Conservation (phyloP, 495 filamentous ascomycete species). For the Hypoxylon crocopeplum region DNA sequence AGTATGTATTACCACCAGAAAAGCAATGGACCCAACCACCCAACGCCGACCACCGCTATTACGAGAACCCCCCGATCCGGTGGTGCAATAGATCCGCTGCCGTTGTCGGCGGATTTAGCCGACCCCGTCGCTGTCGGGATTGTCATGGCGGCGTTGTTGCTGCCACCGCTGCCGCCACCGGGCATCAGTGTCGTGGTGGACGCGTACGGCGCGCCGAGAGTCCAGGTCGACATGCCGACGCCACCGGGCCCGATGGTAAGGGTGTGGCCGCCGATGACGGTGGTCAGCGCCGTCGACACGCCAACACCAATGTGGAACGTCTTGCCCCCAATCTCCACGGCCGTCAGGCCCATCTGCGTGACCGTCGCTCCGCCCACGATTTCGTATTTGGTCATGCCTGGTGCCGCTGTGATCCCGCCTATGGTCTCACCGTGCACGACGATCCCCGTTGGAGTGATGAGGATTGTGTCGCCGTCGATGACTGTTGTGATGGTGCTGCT, state of each 20-base stretch:
- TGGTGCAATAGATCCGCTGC: neutral
- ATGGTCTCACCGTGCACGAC: constrained; percentile 48
- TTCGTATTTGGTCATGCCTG: constrained; percentile 46
- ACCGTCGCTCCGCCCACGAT: constrained; percentile 57
- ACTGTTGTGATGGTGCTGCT: constrained; percentile 45
- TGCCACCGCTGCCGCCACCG: neutral
- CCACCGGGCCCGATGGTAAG: constrained; percentile 51
- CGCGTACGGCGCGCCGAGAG: constrained; percentile 50
- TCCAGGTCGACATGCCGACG: constrained; percentile 53
- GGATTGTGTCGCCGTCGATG: constrained; percentile 52
- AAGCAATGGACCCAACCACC: constrained; percentile 31
- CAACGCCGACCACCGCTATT: constrained; percentile 22
- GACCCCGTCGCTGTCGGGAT: constrained; percentile 25
- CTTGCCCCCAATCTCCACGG: constrained; percentile 54
- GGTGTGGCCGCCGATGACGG: constrained; percentile 49
- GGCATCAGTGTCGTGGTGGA: constrained; percentile 49
- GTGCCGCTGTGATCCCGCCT: constrained; percentile 44
- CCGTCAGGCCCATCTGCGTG: constrained; percentile 55
- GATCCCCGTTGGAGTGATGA: constrained; percentile 56
- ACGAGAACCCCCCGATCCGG: constrained; percentile 16
- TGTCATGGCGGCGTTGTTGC: constrained; percentile 26
- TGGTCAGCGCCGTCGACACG: constrained; percentile 44
- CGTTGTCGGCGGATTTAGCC: neutral
- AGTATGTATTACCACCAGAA: constrained; percentile 12
- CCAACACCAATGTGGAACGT: constrained; percentile 54